Base-by-base conservation (phyloP, 2,329 filamentous ascomycete species). In the Orbilia blumenaviensis region DNA sequence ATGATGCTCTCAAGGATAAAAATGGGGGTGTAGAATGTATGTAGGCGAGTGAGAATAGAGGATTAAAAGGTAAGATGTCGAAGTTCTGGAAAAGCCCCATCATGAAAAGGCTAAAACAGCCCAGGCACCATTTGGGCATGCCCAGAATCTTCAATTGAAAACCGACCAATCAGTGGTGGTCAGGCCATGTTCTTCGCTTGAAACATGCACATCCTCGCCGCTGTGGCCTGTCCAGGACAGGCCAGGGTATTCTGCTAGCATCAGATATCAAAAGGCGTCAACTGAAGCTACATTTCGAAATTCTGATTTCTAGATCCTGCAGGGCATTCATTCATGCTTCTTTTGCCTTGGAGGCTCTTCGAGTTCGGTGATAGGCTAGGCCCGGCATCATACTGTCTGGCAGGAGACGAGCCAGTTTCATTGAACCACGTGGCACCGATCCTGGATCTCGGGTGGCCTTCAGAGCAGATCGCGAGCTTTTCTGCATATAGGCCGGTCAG, bases 201-300 rank as follows among this genome's bases (percentile, higher is more conserved):
- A 68, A 68, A 68, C 52, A 68, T 66, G 50, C 63, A 58, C 63
- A 67, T 16, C 48, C 50, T 58, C 48, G 48, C 63, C 38, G 63
- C 38, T 14, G 12, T 56, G 52, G 32, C 52, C 52, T 56, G 52
- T 38, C 38, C 52, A 54, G 32, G 32, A 56, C 32, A 34, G 52
- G 14, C 52, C 52, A 10, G 52, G 52, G 52, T 54, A 18, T 14
- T 21, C 27, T 16, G 2, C 27, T 34, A n/a, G 25, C 27, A 48
- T 29, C 25, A 23, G 16, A 23, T 46, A 1, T 9, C 42, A 23
- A 23, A n/a, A n/a, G 16, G 23, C 5, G 4, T 50, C 23, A 25
- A 25, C 23, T 14, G 18, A 23, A 48, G 42, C 2, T n/a, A n/a
- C n/a, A n/a, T n/a, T n/a, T n/a, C n/a, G n/a, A n/a, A n/a, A n/a